A percentile compares a stretch with the other conserved stretches of the same genome.
Conservation (phyloP, 73 alveolate species). For the Paramecium bursaria region DNA sequence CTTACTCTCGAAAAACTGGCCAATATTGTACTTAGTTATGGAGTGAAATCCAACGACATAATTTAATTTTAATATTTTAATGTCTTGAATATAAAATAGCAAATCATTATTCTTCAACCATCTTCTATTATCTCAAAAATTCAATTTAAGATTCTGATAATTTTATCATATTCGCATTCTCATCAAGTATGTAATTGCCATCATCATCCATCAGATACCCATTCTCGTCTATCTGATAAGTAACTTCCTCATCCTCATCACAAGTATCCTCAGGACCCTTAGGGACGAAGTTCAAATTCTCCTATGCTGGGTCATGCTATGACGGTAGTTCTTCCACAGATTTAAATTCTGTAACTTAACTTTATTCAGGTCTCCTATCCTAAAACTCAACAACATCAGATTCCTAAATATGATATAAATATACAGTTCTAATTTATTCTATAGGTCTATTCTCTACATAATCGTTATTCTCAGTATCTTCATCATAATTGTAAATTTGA, state of each 20-base stretch:
- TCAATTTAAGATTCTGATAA: conserved; percentile 58
- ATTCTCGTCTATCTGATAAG: conserved; percentile 61
- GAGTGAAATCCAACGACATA: conserved; percentile 53
- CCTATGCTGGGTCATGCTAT: not conserved
- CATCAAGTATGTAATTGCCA: conserved; percentile 64
- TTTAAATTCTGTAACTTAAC: not conserved
- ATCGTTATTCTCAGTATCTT: conserved; percentile 51
- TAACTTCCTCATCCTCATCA: conserved; percentile 59
- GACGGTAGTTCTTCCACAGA: not conserved
- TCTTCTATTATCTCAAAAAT: conserved; percentile 58
- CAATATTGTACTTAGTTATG: not conserved
- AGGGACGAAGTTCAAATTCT: not conserved
- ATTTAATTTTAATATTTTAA: no score
- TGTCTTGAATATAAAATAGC: no score
- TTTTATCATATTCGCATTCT: conserved; percentile 62
- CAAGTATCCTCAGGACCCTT: not conserved
- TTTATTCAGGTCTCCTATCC: not conserved
- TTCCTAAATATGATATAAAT: not conserved
- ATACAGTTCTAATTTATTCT: conserved; percentile 28
- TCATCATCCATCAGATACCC: conserved; percentile 65
- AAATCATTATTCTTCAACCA: conserved; percentile 60
- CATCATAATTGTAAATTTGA: conserved; percentile 32
- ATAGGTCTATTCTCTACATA: not conserved
- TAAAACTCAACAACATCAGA: conserved; percentile 6
- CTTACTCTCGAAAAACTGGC: conserved; percentile 19